Conservation (phyloP, 1,284 basidiomycete genomes). For the Microbotryum scabiosae region DNA sequence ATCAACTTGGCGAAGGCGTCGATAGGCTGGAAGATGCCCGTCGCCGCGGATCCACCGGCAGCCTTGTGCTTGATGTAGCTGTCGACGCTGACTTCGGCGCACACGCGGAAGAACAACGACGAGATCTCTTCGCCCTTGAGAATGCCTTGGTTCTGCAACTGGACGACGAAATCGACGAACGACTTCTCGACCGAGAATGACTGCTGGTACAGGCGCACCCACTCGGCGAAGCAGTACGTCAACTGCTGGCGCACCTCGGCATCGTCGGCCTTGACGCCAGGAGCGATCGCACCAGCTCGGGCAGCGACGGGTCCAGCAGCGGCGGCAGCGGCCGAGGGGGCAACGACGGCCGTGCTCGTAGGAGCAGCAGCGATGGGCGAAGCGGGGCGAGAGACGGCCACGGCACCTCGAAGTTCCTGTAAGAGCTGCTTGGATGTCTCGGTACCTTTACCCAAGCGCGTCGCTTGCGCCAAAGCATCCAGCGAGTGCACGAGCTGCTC, state of each 20-base stretch:
- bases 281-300: slow-evolving; percentile 4
- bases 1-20: slow-evolving; percentile 94
- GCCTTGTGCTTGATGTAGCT: slow-evolving; percentile 81
- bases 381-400: not conserved
- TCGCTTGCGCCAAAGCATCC: slow-evolving; percentile 65
- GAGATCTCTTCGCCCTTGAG: slow-evolving; percentile 93
- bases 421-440: slow-evolving; percentile 51
- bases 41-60: slow-evolving; percentile 62
- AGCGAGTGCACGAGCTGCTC: slow-evolving; percentile 73
- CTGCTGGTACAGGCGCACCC: slow-evolving; percentile 90
- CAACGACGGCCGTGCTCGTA: slow-evolving; percentile 1
- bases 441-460: slow-evolving; percentile 65
- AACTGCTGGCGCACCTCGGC: slow-evolving; percentile 45
- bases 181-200: slow-evolving; percentile 78
- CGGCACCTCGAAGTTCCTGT: too few relatives aligned
- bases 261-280: slow-evolving; percentile 9
- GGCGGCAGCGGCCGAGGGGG: not conserved
- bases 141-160: slow-evolving; percentile 91
- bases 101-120: slow-evolving; percentile 96
- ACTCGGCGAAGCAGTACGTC: slow-evolving; percentile 59
- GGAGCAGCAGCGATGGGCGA: slow-evolving; percentile 13
- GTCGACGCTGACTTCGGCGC: slow-evolving; percentile 87
- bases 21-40: slow-evolving; percentile 71
- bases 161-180: slow-evolving; percentile 95
- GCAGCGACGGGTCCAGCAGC: slow-evolving; percentile 23